Conservation (phyloP, 148 eudicot species). For the Arbutus unedo region DNA sequence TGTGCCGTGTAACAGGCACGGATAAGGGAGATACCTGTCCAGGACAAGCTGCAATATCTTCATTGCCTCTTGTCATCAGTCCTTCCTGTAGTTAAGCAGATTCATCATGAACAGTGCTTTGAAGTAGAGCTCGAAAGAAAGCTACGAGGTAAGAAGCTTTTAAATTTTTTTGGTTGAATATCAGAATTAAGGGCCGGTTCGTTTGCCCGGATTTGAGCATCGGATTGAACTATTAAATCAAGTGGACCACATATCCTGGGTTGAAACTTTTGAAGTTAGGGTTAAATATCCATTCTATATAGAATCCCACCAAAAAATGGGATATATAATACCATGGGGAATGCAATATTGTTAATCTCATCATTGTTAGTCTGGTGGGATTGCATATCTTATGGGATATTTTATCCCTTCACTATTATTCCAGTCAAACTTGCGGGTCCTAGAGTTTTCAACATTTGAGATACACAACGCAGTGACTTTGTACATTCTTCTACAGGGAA, state of each 20-base stretch:
- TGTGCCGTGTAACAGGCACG: constrained; percentile 49
- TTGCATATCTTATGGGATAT: not conserved
- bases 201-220: not conserved
- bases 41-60: constrained; percentile 82
- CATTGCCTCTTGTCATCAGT: constrained; percentile 73
- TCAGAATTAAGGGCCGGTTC: not conserved
- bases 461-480: constrained; percentile 16
- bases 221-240: not conserved
- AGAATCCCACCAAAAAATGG: not conserved
- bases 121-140: constrained; percentile 85
- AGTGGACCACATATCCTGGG: not conserved
- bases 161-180: constrained; percentile 16
- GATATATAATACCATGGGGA: not conserved
- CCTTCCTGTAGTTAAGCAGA: constrained; percentile 73
- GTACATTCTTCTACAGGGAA: constrained; percentile 47
- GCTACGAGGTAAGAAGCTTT: constrained; percentile 56
- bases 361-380: not conserved
- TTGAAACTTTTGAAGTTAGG: not conserved
- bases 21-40: constrained; percentile 71
- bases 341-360: not conserved
- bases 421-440: not conserved
- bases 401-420: not conserved
- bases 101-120: constrained; percentile 77
- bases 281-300: not conserved
- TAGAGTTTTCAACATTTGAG: constrained; percentile 1